phyloP scores from a whole-genome alignment of 2,329 filamentous ascomycete species.

The Teratosphaeria viscida region DNA sequence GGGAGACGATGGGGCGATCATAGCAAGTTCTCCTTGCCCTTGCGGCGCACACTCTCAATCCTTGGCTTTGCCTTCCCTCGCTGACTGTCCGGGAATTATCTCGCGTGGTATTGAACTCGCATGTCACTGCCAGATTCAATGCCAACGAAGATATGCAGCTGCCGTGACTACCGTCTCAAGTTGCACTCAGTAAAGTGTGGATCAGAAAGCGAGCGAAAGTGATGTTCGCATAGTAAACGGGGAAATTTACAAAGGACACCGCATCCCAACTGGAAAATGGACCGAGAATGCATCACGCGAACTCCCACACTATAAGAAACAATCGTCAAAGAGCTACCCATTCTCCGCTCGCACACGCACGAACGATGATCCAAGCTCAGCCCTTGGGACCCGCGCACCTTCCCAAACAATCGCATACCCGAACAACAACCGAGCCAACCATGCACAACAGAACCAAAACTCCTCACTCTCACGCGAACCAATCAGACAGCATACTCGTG shows the following conservation, averaged over 20 bases:
- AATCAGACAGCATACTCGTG: neutral
- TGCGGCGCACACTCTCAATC: neutral
- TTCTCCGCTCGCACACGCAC: neutral
- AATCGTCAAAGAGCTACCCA: neutral
- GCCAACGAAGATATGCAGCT: neutral
- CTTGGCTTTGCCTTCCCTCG: neutral
- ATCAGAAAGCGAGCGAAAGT: neutral
- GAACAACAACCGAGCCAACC: neutral
- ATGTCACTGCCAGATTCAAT: neutral
- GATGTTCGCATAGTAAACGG: neutral
- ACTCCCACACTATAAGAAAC: neutral
- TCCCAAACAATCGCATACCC: neutral
- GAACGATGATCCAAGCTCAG: neutral
- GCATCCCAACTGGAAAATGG: too few relatives aligned
- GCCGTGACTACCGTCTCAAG: neutral
- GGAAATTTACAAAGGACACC: too few relatives aligned
- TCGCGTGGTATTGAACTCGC: neutral
- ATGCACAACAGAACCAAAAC: neutral
- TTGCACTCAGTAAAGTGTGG: neutral
- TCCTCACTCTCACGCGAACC: neutral
- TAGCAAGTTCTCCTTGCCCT: neutral
- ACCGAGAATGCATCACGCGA: neutral
- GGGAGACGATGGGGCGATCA: neutral
- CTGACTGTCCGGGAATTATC: neutral
- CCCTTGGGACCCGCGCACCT: neutral